Conservation (phyloP, 176 grass and related monocot genomes). For the Avena sativa region DNA sequence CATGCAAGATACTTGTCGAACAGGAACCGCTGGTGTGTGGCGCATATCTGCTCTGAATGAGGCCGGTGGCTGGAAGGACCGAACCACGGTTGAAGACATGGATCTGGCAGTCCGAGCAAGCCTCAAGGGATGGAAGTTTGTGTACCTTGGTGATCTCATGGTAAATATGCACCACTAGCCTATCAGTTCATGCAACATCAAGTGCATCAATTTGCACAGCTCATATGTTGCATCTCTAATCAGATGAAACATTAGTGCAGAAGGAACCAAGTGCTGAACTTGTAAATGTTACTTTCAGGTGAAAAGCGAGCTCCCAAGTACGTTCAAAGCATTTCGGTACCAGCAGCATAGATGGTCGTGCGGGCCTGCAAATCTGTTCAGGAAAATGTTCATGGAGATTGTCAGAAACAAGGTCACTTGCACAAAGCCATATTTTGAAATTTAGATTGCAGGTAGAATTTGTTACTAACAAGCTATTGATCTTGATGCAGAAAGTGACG, state of each 20-base stretch:
- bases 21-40: constrained; percentile 81
- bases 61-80: constrained; percentile 79
- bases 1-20: constrained; percentile 16
- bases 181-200: neutral
- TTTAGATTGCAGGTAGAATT: neutral
- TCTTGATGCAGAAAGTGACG: constrained; percentile 71
- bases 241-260: neutral
- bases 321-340: constrained; percentile 71
- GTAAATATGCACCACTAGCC: constrained; percentile 38
- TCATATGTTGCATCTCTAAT: neutral
- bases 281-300: constrained; percentile 48
- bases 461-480: constrained; percentile 40
- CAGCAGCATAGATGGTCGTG: constrained; percentile 92
- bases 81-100: constrained; percentile 87
- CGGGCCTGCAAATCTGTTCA: constrained; percentile 73
- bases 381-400: constrained; percentile 88
- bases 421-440: neutral
- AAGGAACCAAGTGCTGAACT: neutral
- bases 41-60: constrained; percentile 71
- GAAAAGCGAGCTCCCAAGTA: constrained; percentile 87
- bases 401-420: constrained; percentile 67
- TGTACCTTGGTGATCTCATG: constrained; percentile 72
- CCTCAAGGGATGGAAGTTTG: constrained; percentile 80
- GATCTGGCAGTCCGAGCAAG: constrained; percentile 78
- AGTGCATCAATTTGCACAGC: neutral